Base-by-base conservation (phyloP, 495 filamentous ascomycete species). In the Penicillium roqueforti region DNA sequence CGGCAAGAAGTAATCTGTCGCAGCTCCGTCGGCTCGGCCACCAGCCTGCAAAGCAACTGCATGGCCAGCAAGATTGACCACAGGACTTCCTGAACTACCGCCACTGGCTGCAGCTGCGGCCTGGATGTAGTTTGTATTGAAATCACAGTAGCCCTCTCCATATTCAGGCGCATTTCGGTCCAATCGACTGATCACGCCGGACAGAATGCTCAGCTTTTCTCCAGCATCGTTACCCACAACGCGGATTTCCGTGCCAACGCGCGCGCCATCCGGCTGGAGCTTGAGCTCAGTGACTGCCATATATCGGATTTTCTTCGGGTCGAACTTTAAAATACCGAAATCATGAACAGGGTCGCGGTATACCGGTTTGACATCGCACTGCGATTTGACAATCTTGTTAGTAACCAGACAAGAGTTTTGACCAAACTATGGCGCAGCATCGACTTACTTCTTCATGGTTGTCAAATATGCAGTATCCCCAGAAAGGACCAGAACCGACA, bases 71-170 rank as follows among this genome's bases (percentile, higher is more conserved):
- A 96, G 86, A 64, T 97, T 95, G 54, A 99, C 92, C 3, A 99
- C 93, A 1, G 93, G 93, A 83, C 88, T 93, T 25, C 93, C 93
- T 9, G 95, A 97, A 72, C 90, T 95, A 58, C 93, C 93, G 52
- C 93, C 93, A 68, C 89, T 96, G 10, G 93, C 93, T 6, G 93
- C 92, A 25, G 93, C 93, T 13, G 92, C 95, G 55, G 93, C 93
- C 76, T 99, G 93, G 56, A 97, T 97, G 71, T 99, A 99, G 69
- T 96, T 97, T 31, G 93, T 98, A 66, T 98, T 99, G 78, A 99
- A 99, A 65, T 99, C 93, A 69, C 92, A 92, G 70, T 99, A 99
- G 2, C 93, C 93, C 56, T 97, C 93, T 32, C 93, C 92, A 60
- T 99, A 99, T 61, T 99, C 93, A 6, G 93, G 93, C 5, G 93